Percentiles rank a stretch among this genome's conserved stretches.
Conservation (phyloP, 2,329 filamentous ascomycete species). For the Stachybotrys chartarum region DNA sequence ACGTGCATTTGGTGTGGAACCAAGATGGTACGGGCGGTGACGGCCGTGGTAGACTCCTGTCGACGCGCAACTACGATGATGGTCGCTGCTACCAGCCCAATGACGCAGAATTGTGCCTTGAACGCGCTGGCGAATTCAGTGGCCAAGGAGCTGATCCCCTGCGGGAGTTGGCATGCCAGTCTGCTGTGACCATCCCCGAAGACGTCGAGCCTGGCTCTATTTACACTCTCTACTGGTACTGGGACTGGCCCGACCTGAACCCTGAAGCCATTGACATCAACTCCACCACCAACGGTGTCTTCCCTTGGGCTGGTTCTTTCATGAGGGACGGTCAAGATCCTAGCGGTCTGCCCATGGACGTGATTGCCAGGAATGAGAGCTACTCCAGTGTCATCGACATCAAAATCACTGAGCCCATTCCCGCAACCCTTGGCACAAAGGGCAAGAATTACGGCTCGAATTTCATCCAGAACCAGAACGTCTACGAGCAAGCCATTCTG, state of each 20-base stretch:
- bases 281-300: slow-evolving; percentile 31
- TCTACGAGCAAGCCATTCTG: slow-evolving; percentile 35
- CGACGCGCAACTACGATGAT: slow-evolving; percentile 79
- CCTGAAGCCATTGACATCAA: slow-evolving; percentile 30
- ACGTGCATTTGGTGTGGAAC: slow-evolving; percentile 76
- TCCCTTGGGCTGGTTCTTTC: slow-evolving; percentile 33
- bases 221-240: slow-evolving; percentile 91
- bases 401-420: slow-evolving; percentile 22
- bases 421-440: slow-evolving; percentile 13
- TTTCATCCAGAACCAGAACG: slow-evolving; percentile 29
- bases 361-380: slow-evolving; percentile 31
- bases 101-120: slow-evolving; percentile 43
- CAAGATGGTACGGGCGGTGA: slow-evolving; percentile 74
- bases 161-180: slow-evolving; percentile 69
- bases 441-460: slow-evolving; percentile 9
- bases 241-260: slow-evolving; percentile 75
- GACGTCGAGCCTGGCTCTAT: slow-evolving; percentile 54
- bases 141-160: slow-evolving; percentile 46
- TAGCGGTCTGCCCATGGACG: slow-evolving; percentile 25
- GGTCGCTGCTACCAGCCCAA: slow-evolving; percentile 83
- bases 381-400: slow-evolving; percentile 33
- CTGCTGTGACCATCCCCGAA: slow-evolving; percentile 67
- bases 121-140: slow-evolving; percentile 51
- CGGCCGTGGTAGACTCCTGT: slow-evolving; percentile 66
- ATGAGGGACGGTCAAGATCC: slow-evolving; percentile 29